Evolutionary conservation across 306 rosid species (phyloP).

Genomic region (Lupinus albus): DNA sequence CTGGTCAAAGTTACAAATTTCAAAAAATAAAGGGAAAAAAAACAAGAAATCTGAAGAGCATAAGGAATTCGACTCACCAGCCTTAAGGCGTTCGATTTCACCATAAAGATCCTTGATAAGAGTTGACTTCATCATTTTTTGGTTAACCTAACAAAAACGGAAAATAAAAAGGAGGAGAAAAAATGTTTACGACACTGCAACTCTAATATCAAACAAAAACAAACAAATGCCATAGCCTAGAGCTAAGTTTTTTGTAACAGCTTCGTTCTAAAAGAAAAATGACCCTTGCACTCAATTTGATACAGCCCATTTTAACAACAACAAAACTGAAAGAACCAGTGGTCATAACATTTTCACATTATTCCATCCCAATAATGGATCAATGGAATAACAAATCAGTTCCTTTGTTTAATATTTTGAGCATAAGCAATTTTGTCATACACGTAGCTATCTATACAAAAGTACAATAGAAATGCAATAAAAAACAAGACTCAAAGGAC

Average conservation of each 20-base stretch:
- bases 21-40: neutral
- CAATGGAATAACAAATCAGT: neutral
- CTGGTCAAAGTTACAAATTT: slow-evolving; percentile 49
- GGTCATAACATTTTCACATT: neutral
- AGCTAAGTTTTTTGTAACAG: neutral
- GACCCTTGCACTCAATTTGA: neutral
- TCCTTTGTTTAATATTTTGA: neutral
- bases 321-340: neutral
- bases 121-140: slow-evolving; percentile 98
- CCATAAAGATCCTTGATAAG: slow-evolving; percentile 96
- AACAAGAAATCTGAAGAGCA: slow-evolving; percentile 17
- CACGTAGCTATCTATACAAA: neutral
- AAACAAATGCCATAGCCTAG: neutral
- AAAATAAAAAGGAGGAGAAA: neutral
- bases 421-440: neutral
- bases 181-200: neutral
- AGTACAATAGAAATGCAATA: neutral
- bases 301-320: neutral
- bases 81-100: slow-evolving; percentile 93
- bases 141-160: slow-evolving; percentile 65
- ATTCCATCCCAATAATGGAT: neutral
- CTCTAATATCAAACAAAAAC: neutral
- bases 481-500: neutral
- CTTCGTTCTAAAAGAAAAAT: slow-evolving; percentile 1
- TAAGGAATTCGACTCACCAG: slow-evolving; percentile 52